These are phyloP conservation scores for Penicillium lividum DNA, from an alignment of 495 filamentous ascomycete genomes.

Conservation along the genomic window DNA sequence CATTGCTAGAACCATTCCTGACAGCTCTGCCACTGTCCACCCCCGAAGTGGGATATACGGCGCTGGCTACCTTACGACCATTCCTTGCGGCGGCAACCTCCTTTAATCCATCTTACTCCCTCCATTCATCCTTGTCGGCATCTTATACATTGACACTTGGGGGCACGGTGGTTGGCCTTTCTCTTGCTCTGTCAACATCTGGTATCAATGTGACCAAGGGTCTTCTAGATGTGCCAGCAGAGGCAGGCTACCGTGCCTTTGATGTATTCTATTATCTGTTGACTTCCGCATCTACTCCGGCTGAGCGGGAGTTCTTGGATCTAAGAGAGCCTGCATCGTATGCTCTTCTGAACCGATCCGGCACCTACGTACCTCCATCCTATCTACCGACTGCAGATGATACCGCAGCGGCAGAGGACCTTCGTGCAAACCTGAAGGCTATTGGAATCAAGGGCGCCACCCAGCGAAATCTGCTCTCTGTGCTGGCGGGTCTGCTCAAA, in stretches of 20 bases:
- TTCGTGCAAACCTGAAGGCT: conserved; percentile 75
- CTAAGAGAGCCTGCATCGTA: conserved; percentile 80
- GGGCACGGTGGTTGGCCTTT: conserved; percentile 73
- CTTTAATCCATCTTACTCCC: conserved; percentile 79
- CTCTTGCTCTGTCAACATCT: conserved; percentile 77
- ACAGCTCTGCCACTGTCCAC: conserved; percentile 75
- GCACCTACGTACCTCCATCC: conserved; percentile 81
- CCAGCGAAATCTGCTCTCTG: conserved; percentile 77
- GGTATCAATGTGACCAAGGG: conserved; percentile 85
- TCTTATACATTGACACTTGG: conserved; percentile 78
- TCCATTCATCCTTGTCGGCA: conserved; percentile 78
- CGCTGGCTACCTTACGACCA: conserved; percentile 75
- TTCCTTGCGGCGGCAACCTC: conserved; percentile 88
- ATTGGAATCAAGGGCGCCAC: conserved; percentile 89
- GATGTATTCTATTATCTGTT: conserved; percentile 98
- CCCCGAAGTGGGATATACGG: conserved; percentile 70
- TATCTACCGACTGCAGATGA: conserved; percentile 95
- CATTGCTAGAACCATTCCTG: conserved; percentile 78
- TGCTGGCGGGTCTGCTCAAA: conserved; percentile 83
- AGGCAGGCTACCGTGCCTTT: conserved; percentile 88
- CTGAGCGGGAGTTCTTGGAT: conserved; percentile 88
- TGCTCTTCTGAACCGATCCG: conserved; percentile 73
- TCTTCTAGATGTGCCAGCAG: conserved; percentile 75
- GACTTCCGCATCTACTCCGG: conserved; percentile 83
- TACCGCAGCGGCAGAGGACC: conserved; percentile 89